These are phyloP conservation scores for Pseudogymnoascus sp. DNA, from an alignment of 2,329 filamentous ascomycete genomes.

Conservation along the genomic window DNA sequence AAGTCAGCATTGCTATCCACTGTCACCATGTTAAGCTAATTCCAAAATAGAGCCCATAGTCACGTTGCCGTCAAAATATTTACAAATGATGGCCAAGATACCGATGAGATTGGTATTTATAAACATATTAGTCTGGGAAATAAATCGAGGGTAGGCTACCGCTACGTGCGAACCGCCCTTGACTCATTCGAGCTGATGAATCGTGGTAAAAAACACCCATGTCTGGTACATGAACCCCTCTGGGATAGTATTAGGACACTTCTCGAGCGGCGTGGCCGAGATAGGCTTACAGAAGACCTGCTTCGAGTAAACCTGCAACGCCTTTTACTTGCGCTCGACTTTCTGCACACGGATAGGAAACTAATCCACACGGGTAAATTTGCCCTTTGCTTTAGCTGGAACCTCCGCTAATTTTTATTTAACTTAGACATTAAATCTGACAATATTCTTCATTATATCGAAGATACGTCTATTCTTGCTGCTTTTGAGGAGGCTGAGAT, in stretches of 20 bases:
- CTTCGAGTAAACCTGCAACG: constrained; percentile 31
- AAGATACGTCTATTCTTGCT: constrained; percentile 29
- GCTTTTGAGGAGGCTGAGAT: constrained; percentile 35
- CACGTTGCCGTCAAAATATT: constrained; percentile 16
- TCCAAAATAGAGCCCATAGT: constrained; percentile 11
- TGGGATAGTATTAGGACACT: constrained; percentile 35
- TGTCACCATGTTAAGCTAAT: constrained; percentile 9
- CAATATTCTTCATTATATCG: constrained; percentile 36
- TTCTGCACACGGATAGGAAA: constrained; percentile 36
- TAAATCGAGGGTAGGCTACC: constrained; percentile 25
- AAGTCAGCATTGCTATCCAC: constrained; percentile 7
- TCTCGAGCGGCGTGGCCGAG: constrained; percentile 31
- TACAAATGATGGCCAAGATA: constrained; percentile 10
- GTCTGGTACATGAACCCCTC: constrained; percentile 33
- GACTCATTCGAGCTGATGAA: constrained; percentile 31
- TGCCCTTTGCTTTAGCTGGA: constrained; percentile 1
- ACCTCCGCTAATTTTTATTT: constrained; percentile 13
- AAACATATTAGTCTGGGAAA: constrained; percentile 28
- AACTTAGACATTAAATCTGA: constrained; percentile 36
- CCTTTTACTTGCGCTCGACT: constrained; percentile 37
- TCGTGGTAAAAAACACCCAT: constrained; percentile 28
- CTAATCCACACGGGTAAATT: constrained; percentile 37
- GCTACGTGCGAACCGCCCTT: constrained; percentile 26
- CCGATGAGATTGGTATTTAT: constrained; percentile 31
- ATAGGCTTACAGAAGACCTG: constrained; percentile 28